Percentiles rank a stretch among this genome's conserved stretches.
Evolutionary conservation across 164 flowering plant species (phyloP).

Genomic region (Vitis labrusca): DNA sequence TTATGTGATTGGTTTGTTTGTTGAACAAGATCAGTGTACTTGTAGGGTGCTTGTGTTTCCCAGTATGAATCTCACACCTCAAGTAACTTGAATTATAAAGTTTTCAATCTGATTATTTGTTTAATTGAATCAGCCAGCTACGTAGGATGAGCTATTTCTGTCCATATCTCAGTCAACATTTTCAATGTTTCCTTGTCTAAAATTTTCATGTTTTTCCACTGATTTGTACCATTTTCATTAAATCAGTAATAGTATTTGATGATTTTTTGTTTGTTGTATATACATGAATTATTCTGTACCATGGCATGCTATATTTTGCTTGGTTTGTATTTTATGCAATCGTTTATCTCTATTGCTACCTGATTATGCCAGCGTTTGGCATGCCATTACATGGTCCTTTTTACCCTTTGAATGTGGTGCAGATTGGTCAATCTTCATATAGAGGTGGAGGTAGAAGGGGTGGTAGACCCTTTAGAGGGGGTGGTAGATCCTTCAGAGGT

Average conservation of each 20-base stretch:
- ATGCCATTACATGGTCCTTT: neutral
- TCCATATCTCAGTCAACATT: neutral
- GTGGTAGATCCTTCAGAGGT: slow-evolving; percentile 22
- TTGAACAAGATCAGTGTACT: neutral
- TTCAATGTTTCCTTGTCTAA: neutral
- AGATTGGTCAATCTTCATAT: slow-evolving; percentile 38
- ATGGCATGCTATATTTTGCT: too few relatives aligned
- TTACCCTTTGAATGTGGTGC: slow-evolving; percentile 23
- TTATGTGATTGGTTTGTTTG: neutral
- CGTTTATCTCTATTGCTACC: too few relatives aligned
- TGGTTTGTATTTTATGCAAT: too few relatives aligned
- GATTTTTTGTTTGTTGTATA: too few relatives aligned
- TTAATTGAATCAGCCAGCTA: neutral
- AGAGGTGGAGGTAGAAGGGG: slow-evolving; percentile 47
- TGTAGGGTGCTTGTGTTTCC: neutral
- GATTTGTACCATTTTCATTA: too few relatives aligned
- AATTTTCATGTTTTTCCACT: too few relatives aligned
- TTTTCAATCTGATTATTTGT: neutral
- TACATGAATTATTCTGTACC: too few relatives aligned
- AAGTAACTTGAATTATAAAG: neutral
- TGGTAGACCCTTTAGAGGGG: slow-evolving; percentile 36
- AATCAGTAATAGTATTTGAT: too few relatives aligned
- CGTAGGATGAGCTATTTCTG: neutral
- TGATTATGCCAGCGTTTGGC: neutral
- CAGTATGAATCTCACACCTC: neutral